Percentiles rank a stretch among this genome's conserved stretches.
Conservation (phyloP, 768 basidiomycete genomes). For the Hirschioporus abietinus region DNA sequence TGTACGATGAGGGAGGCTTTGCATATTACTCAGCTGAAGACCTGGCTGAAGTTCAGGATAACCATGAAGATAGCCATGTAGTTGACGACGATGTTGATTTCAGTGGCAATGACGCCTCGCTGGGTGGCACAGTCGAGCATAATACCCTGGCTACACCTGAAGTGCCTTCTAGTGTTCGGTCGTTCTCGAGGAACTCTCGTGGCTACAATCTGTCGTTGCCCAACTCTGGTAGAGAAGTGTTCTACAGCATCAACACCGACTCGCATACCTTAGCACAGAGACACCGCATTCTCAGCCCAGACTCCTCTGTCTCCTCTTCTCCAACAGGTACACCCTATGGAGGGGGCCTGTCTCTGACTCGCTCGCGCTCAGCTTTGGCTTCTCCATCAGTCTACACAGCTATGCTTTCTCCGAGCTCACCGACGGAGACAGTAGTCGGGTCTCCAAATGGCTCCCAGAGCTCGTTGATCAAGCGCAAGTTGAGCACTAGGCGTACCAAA, state of each 20-base stretch:
- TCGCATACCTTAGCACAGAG: not conserved
- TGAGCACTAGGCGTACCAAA: not conserved
- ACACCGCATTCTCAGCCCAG: not conserved
- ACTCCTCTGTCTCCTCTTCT: not conserved
- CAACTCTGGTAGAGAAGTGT: not conserved
- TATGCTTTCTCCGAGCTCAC: not conserved
- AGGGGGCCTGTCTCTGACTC: not conserved
- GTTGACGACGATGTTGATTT: not conserved
- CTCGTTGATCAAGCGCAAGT: not conserved
- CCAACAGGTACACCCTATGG: not conserved
- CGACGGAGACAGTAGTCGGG: not conserved
- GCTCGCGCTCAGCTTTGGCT: not conserved
- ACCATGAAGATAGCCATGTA: not conserved
- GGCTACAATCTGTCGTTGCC: not conserved
- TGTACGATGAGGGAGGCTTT: not conserved
- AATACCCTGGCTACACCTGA: not conserved
- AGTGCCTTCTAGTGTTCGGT: not conserved
- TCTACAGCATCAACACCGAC: not conserved
- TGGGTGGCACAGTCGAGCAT: not conserved
- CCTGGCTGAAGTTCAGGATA: not conserved
- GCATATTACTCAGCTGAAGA: not conserved
- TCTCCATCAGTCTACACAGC: not conserved
- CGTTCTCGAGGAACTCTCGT: not conserved
- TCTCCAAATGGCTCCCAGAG: not conserved
- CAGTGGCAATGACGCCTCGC: not conserved